Evolutionary conservation across 768 basidiomycete species (phyloP), one percentile per base, ranked within the genome.

Genomic region (Suillus weaverae): DNA sequence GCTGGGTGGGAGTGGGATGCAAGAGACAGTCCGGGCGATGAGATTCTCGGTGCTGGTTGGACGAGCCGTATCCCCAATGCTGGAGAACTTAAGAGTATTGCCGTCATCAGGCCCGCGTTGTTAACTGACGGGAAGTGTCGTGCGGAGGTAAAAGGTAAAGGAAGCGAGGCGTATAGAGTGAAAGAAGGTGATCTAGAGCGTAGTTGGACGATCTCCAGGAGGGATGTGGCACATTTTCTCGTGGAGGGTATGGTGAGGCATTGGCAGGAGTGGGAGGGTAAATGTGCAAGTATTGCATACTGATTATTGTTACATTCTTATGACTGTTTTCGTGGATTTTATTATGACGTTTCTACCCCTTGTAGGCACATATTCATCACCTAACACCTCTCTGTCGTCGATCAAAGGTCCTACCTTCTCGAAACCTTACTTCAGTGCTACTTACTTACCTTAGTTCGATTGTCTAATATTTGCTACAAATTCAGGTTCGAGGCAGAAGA

Each of bases 141-240:
- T 4, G 69, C 65, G 7, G 73, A 74, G 32, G 69, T 70, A 35
- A 77, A 78, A 55, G 50, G 64, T 3, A 36, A 62, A 1, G 22
- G 33, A 26, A 26, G 18, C 30, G 44, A 11, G 16, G 70, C 79
- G 0, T 89, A 89, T 71, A 69, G 77, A 26, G 80, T 81, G 11
- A 77, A 74, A 14, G 83, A 80, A 38, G 76, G 71, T 18, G 80
- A 85, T n/a, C 13, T 85, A 13, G 7, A 39, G 4, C 64, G 72
- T 14, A 78, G 77, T 4, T 90, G 81, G 70, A 83, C 82, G n/a
- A 70, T 91, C 4, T 87, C 88, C 41, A 80, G 89, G 69, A 80
- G 77, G 68, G 89, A 91, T 70, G 86, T 88, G 2, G 86, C 84
- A 0, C 87, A 90, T 76, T 90, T 90, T 73, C 70, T 90, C 16